Conservation (phyloP, 148 eudicot genomes). For the Camellia japonica region DNA sequence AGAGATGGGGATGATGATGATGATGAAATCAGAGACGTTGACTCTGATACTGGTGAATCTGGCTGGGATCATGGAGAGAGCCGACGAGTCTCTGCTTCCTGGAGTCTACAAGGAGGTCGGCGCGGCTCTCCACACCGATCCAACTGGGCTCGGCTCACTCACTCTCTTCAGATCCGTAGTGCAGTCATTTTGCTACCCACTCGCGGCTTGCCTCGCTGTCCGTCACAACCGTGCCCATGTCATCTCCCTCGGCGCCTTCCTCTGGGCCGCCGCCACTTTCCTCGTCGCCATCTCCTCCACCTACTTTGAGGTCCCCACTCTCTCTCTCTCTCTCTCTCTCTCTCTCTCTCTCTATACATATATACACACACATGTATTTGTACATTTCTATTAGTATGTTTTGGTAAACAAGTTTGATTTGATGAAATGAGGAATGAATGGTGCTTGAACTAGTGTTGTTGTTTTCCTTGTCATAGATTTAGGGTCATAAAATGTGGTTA, state of each 20-base stretch:
- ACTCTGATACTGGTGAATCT: slow-evolving; percentile 65
- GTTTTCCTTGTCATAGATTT: too few species aligned
- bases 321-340: neutral
- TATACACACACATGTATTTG: too few species aligned
- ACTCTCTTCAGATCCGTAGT: slow-evolving; percentile 78
- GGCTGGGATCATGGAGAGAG: slow-evolving; percentile 80
- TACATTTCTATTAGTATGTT: too few species aligned
- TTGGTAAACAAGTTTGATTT: too few species aligned
- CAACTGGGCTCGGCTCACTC: slow-evolving; percentile 75
- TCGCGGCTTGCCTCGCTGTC: slow-evolving; percentile 66
- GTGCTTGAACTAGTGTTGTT: too few species aligned
- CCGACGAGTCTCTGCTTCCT: slow-evolving; percentile 79
- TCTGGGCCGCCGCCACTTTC: slow-evolving; percentile 86
- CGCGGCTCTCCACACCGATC: slow-evolving; percentile 63
- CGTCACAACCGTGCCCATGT: slow-evolving; percentile 75
- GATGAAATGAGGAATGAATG: too few species aligned
- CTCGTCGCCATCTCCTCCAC: slow-evolving; percentile 69
- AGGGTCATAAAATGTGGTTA: too few species aligned
- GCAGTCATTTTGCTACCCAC: slow-evolving; percentile 67
- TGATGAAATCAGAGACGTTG: slow-evolving; percentile 46
- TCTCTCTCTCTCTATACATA: neutral
- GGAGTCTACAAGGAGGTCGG: slow-evolving; percentile 89
- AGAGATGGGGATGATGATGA: neutral
- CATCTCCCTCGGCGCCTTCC: slow-evolving; percentile 80
- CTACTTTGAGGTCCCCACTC: slow-evolving; percentile 47